These are phyloP conservation scores for Cytospora mali DNA, from an alignment of 2,329 filamentous ascomycete genomes.

Conservation along the genomic window DNA sequence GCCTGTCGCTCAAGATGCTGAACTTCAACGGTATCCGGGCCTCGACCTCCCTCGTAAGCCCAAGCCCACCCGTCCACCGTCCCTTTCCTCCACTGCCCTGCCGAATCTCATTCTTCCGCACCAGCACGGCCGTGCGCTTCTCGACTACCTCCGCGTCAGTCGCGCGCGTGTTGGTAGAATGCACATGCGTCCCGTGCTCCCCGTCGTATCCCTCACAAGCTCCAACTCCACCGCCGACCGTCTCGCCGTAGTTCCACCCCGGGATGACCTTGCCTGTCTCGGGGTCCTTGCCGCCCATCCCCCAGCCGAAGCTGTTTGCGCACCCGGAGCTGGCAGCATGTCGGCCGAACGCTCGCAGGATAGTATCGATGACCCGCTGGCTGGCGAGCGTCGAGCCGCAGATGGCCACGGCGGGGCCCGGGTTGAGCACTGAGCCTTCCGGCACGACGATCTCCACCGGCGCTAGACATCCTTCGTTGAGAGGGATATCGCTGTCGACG, in stretches of 20 bases:
- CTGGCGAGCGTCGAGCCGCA: conserved; percentile 25
- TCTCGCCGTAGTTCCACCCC: conserved; percentile 37
- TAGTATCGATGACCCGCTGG: conserved; percentile 27
- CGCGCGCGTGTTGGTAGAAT: conserved; percentile 36
- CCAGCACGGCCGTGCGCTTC: conserved; percentile 39
- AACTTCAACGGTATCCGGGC: conserved; percentile 38
- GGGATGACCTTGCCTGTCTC: conserved; percentile 27
- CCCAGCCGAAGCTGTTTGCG: conserved; percentile 30
- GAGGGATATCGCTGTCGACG: conserved; percentile 39
- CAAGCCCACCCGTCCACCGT: conserved; percentile 37
- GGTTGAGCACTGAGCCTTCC: conserved; percentile 39
- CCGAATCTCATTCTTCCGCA: conserved; percentile 35
- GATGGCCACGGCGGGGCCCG: conserved; percentile 34
- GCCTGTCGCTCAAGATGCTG: conserved; percentile 40
- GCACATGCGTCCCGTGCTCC: conserved; percentile 34
- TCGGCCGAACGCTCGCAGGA: conserved; percentile 31
- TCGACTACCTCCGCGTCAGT: conserved; percentile 39
- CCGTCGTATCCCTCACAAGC: conserved; percentile 36
- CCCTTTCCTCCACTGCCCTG: conserved; percentile 36
- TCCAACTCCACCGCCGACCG: conserved; percentile 38
- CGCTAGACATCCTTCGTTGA: conserved; percentile 42
- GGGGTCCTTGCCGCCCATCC: conserved; percentile 29
- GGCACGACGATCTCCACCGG: conserved; percentile 39
- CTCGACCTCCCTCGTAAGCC: conserved; percentile 39
- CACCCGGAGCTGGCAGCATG: conserved; percentile 29